Evolutionary conservation across 2,329 filamentous ascomycete genomes (phyloP), one percentile per base, ranked within the genome.

Genomic region (Microcera coccophila): DNA sequence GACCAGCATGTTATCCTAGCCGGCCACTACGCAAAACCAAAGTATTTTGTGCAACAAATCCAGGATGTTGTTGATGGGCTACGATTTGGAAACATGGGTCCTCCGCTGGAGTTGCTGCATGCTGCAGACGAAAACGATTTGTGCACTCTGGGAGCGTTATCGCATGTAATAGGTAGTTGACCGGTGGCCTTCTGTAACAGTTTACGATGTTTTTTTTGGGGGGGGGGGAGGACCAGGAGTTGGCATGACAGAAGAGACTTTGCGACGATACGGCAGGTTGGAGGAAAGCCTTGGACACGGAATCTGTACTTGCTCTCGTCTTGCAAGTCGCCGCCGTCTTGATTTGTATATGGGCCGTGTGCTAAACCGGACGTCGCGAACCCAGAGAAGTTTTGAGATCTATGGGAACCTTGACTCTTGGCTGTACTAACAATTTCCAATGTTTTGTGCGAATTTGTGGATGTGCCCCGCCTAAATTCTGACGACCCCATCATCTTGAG

Each of bases 391-490:
- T n/a, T n/a, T 28, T 14, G 24, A 28, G 9, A 9, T 28, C 24
- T 9, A 9, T 28, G 24, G 14, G 10, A 11, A 33, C 10, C 10
- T 21, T 34, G 34, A 33, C 34, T n/a, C 36, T 33, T 11, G 32
- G 12, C 33, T 48, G 32, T 48, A n/a, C n/a, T 47, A 48, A 50
- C 39, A 54, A 45, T 54, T 52, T 47, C 36, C 41, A 38, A 21
- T 15, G 3, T 38, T 31, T 28, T 36, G 39, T 41, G 37, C 39
- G 41, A 38, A 48, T 52, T 41, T 41, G 39, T 41, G 39, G 39
- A 41, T 53, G 44, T 58, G 55, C 55, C 55, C 55, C 55, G 53
- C 53, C 53, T 35, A 38, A 42, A 45, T 39, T 39, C 36, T 48
- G 50, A 42, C 45, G 16, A 20, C 17, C 33, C 33, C 49, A 31